These are phyloP conservation scores for Peterozyma xylosa DNA, from an alignment of 805 yeast genomes.

Conservation along the genomic window DNA sequence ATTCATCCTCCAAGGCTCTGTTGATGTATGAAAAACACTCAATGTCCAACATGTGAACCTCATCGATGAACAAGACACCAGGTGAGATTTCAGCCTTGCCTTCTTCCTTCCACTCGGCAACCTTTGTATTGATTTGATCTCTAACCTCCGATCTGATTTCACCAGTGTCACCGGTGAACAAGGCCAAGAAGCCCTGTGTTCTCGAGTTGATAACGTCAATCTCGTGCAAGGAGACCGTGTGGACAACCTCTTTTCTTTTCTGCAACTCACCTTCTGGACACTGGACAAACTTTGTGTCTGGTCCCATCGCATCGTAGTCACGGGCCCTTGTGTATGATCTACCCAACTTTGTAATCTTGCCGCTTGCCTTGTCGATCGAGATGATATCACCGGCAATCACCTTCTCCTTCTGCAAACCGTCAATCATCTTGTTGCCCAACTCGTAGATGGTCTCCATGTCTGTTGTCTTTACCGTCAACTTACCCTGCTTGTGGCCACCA, in stretches of 20 bases:
- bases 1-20: conserved; percentile 93
- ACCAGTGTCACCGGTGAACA: conserved; percentile 95
- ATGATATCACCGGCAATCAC: conserved; percentile 96
- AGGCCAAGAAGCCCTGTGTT: conserved; percentile 94
- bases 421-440: conserved; percentile 90
- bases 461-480: conserved; percentile 92
- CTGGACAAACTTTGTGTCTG: conserved; percentile 95
- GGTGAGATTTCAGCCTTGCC: conserved; percentile 98
- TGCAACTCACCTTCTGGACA: conserved; percentile 99
- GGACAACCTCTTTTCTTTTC: conserved; percentile 90
- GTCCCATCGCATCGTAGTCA: conserved; percentile 98
- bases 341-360: conserved; percentile 90
- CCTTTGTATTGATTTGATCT: conserved; percentile 93
- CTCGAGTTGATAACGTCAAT: conserved; percentile 96
- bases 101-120: conserved; percentile 97
- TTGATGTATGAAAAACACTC: conserved; percentile 95
- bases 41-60: conserved; percentile 95
- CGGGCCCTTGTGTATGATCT: conserved; percentile 94
- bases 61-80: conserved; percentile 96
- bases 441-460: conserved; percentile 99
- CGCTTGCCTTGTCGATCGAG: conserved; percentile 91
- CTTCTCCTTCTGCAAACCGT: conserved; percentile 88
- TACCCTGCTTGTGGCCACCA: conserved; percentile 98
- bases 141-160: conserved; percentile 94
- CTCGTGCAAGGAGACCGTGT: conserved; percentile 96